Percentiles rank a stretch among this genome's conserved stretches.
These are phyloP conservation scores for Rosa chinensis DNA, from an alignment of 306 rosid species.

Conservation along the genomic window DNA sequence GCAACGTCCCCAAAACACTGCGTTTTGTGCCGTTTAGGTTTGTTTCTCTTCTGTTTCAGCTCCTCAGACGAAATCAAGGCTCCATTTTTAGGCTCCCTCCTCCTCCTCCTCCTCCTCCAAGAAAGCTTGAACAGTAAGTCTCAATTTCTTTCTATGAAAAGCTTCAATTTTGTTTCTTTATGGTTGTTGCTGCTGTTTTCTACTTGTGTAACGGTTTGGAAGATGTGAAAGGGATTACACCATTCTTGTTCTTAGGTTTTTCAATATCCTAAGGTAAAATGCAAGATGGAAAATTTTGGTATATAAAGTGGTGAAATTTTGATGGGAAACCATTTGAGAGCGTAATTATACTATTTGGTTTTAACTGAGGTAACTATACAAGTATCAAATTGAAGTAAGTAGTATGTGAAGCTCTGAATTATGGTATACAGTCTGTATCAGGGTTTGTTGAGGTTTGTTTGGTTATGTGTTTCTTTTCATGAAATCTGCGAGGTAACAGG, in stretches of 20 bases:
- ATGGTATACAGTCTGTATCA: neutral
- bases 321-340: neutral
- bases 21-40: neutral
- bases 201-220: neutral
- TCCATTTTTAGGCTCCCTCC: neutral
- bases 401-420: neutral
- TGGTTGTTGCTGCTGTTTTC: neutral
- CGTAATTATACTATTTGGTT: neutral
- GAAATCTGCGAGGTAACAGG: neutral
- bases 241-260: neutral
- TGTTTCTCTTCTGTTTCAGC: neutral
- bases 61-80: neutral
- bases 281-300: neutral
- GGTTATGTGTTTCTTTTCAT: neutral
- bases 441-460: neutral
- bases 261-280: neutral
- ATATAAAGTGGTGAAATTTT: no score
- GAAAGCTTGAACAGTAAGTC: slow-evolving; percentile 5
- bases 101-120: neutral
- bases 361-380: neutral
- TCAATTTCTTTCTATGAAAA: neutral
- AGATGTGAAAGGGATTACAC: neutral
- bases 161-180: neutral
- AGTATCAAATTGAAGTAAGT: neutral
- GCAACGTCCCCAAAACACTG: neutral